Evolutionary conservation across 257 asterid genomes (phyloP).

Genomic region (Cordia subcordata): DNA sequence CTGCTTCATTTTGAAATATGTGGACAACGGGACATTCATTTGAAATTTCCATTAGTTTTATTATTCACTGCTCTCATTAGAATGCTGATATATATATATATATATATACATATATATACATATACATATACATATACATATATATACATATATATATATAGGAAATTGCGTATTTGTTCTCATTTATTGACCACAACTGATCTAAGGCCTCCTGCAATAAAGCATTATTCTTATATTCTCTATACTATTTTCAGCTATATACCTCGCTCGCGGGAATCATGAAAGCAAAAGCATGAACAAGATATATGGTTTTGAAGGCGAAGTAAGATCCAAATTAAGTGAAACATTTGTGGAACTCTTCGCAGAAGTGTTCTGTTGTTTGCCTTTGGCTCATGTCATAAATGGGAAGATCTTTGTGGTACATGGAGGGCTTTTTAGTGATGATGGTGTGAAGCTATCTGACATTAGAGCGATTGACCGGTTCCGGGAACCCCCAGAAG

Average conservation of each 20-base stretch:
- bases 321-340: constrained; percentile 86
- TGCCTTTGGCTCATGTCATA: constrained; percentile 92
- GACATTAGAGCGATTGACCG: constrained; percentile 88
- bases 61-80: no score
- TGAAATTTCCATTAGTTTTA: no score
- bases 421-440: constrained; percentile 99
- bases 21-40: no score
- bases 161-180: no score
- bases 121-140: no score
- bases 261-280: constrained; percentile 94
- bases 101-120: no score
- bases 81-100: no score
- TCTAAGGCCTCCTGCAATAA: no score
- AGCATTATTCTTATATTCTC: neutral
- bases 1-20: no score
- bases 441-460: constrained; percentile 91
- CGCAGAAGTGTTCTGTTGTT: constrained; percentile 95
- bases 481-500: constrained; percentile 98
- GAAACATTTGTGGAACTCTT: constrained; percentile 89
- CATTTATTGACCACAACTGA: no score
- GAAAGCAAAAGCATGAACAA: constrained; percentile 99
- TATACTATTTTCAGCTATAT: constrained; percentile 54
- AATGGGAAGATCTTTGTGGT: constrained; percentile 81
- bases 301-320: constrained; percentile 99
- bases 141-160: no score